These are phyloP conservation scores for Peronospora tabacina DNA, from an alignment of 352 stramenopile genomes.

Conservation along the genomic window DNA sequence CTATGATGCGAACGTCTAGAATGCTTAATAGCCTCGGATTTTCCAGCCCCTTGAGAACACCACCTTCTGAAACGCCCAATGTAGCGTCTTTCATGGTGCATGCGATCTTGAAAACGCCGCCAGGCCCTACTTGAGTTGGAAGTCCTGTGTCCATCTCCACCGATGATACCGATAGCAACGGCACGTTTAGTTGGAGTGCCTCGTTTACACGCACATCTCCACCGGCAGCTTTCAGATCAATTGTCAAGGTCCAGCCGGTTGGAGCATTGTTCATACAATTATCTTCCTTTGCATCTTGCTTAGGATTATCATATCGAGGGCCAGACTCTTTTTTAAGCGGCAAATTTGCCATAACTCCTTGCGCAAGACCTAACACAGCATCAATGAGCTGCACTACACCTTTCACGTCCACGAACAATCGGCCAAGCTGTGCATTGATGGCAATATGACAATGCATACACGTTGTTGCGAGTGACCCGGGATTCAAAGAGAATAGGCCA, in stretches of 20 bases:
- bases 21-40: conserved; percentile 18
- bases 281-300: neutral
- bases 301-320: neutral
- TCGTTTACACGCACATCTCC: conserved; percentile 26
- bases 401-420: conserved; percentile 18
- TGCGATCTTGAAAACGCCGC: conserved; percentile 16
- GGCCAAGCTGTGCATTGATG: conserved; percentile 12
- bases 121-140: conserved; percentile 5
- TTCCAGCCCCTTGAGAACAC: conserved; percentile 15
- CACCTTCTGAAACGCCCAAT: conserved; percentile 15
- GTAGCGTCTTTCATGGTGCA: conserved; percentile 13
- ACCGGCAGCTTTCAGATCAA: conserved; percentile 25
- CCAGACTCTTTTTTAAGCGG: conserved; percentile 1
- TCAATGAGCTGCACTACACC: conserved; percentile 11
- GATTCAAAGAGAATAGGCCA: conserved; percentile 23
- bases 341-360: conserved; percentile 11
- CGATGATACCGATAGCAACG: conserved; percentile 21
- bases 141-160: conserved; percentile 7
- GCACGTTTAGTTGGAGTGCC: conserved; percentile 21
- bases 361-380: conserved; percentile 8
- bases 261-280: neutral
- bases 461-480: conserved; percentile 4
- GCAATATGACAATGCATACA: conserved; percentile 16
- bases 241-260: conserved; percentile 24
- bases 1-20: conserved; percentile 7